Base-by-base conservation (phyloP, 495 filamentous ascomycete species). In the Penicillium coffeae region DNA sequence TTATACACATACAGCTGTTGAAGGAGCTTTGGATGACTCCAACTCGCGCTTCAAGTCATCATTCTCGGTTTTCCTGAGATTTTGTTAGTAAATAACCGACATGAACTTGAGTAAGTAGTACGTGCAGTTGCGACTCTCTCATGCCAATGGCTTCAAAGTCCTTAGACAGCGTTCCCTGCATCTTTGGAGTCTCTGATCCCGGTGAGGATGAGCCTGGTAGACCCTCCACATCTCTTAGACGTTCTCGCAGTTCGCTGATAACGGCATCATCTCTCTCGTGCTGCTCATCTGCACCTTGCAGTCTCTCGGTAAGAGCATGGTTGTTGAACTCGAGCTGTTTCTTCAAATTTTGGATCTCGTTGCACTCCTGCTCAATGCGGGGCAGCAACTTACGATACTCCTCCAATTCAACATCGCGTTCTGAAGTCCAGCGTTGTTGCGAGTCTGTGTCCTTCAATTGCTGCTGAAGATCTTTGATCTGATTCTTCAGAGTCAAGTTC, bases 281-380 rank as follows among this genome's bases (percentile, higher is more conserved):
- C 35, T 79, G 69, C 45, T 85, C 80, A 42, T 77, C 70, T 2
- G 75, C 71, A 41, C 72, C 72, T 38, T 79, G 66, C 1, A 78
- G 68, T 36, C 77, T 74, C 46, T 81, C 75, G 8, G 69, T 66
- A 0, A 83, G 68, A n/a, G 74, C 65, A 16, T 78, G 71, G 43
- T 82, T 80, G 44, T 85, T 80, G 49, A 78, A 69, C 51, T 84
- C 78, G 12, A 84, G 62, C 37, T 78, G 73, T 44, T 76, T 76
- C 52, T 78, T 76, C 25, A 78, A 68, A 21, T 71, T 73, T 48
- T 78, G 79, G 25, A 80, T 71, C 35, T 85, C 82, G 50, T 72
- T 79, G 48, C 78, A 75, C 36, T 82, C 79, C 54, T 80, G 77
- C 55, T 87, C 83, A 48, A 81, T 76, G 22, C 76, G 79, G 10